Evolutionary conservation across 352 stramenopile species (phyloP), one percentile per base, ranked within the genome.

Genomic region (Sclerospora graminicola): DNA sequence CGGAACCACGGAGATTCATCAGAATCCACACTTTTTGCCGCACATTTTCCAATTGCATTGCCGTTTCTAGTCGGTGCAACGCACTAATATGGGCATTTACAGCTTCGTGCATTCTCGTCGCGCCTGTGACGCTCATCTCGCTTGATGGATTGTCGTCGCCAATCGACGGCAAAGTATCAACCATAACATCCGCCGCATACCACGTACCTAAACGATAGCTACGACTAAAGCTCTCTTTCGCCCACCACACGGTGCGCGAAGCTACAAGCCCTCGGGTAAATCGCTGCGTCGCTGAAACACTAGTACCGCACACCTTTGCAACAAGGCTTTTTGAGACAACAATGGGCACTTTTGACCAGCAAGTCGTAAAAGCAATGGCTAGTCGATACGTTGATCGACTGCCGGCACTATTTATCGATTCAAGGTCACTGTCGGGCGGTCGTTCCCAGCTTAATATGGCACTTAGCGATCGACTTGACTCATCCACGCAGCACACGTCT

Each of bases 141-240:
- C n/a, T n/a, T n/a, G n/a, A n/a, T 29, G 33, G 3, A 9, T 35
- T 39, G 8, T 67, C 45, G 1, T 40, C 15, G 5, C 32, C 45
- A 5, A 54, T 20, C 26, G 20, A 33, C 21, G 32, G 13, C 8
- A 13, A 26, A 10, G 56, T 27, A n/a, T 58, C 40, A 8, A 46
- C 9, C 11, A 54, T 42, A 4, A 82, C 53, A n/a, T 86, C 73
- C 0, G 63, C 63, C 0, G 59, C 63, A 38, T 84, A 92, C 80
- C 77, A 92, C 1, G 77, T 83, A 1, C 80, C 80, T 6, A 89
- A 46, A 1, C 76, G 67, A 42, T 82, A 87, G 41, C 63, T 75
- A 10, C 80, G 60, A 41, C 77, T 89, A 40, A 68, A 87, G 16
- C 69, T 82, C 45, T 91, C 80, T n/a, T 74, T 66, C 0, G 72